Base-by-base conservation (phyloP, 805 yeast genomes). In the Nakazawaea siamensis region DNA sequence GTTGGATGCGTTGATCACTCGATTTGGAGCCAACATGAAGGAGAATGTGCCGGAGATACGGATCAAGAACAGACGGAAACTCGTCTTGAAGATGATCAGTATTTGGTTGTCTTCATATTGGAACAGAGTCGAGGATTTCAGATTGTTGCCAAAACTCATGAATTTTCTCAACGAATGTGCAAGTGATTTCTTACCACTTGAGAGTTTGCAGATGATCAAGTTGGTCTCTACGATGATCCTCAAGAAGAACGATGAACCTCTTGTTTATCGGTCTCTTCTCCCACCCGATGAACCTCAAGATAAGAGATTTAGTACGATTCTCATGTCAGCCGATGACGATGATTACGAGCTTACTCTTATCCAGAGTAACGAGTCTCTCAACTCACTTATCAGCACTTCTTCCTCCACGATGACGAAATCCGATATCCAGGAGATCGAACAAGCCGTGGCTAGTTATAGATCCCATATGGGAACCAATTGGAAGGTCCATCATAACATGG, bases 81-180 rank as follows among this genome's bases (percentile, higher is more conserved):
- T 80, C 31, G 76, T 86, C 26, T 74, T 80, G 44, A 73, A 71
- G 43, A 66, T 80, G 53, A 73, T 87, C 50, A 82, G 76, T 52
- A 62, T 73, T 24, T 90, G 98, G 98, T 59, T 90, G 54, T 94
- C 86, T 54, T 79, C 92, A 34, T 87, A 81, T 52, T 90, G 96
- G 96, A 73, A 77, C 43, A 73, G 70, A 31, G 64, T 68, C 28
- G 50, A 48, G 14, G 95, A 87, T 52, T 71, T 70, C 41, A 57
- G 55, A 18, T 60, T 78, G 26, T 58, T 87, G 30, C 74, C 92
- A 10, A 79, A 85, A 0, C 58, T 86, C 48, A 68, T 82, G 29
- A 82, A 82, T 48, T 81, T 86, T 50, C 78, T 84, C 49, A 83
- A 82, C 52, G 94, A 83, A 54, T 86, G 78, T 11, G 65, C 77